Evolutionary conservation across 306 rosid genomes (phyloP), one percentile per base, ranked within the genome.

Genomic region (Rosa multiflora): DNA sequence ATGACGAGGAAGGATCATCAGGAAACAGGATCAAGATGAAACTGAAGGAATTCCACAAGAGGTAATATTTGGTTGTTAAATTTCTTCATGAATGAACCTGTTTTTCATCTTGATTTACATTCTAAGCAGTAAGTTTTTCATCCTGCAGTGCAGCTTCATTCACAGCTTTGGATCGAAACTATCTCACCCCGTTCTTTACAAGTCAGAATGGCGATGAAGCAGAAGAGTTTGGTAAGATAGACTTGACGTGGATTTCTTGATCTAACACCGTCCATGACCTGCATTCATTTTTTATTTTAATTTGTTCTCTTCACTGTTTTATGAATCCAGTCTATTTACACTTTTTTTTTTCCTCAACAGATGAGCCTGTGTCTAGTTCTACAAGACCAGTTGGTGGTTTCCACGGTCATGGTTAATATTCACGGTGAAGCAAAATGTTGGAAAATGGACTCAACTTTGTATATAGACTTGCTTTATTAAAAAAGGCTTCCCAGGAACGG

Each of bases 171-270:
- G 97, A 95, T 90, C 91, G 87, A 80, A 95, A 95, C 83, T 95
- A 88, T 80, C 96, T 95, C 48, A 95, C 99, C 74, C 98, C 99
- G 67, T 95, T 95, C 91, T 95, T 95, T 83, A 95, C 97, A 44
- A 91, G 92, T 87, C 91, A 93, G 73, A 95, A 83, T 84, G 99
- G 97, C 82, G 96, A 95, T 67, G 97, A 91, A 9, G 97, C 83
- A 12, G 85, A 72, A 20, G 93, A 78, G 71, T 51, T 85, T 70
- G 89, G 99, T 91, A 88, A 91, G 78, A 81, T 67, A 84, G 81
- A 70, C 72, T 80, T 70, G 80, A 23, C 62, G 21, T 75, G 18
- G 40, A 52, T 82, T 48, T 76, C 73, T 42, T 37, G 52, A 37
- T 49, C 53, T 18, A 40, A 9, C 40, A 52, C 43, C 7, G 6